A percentile compares a stretch with the other conserved stretches of the same genome.
Evolutionary conservation across 1,139 yeast species (phyloP).

Genomic region (Ogataea hybrid): DNA sequence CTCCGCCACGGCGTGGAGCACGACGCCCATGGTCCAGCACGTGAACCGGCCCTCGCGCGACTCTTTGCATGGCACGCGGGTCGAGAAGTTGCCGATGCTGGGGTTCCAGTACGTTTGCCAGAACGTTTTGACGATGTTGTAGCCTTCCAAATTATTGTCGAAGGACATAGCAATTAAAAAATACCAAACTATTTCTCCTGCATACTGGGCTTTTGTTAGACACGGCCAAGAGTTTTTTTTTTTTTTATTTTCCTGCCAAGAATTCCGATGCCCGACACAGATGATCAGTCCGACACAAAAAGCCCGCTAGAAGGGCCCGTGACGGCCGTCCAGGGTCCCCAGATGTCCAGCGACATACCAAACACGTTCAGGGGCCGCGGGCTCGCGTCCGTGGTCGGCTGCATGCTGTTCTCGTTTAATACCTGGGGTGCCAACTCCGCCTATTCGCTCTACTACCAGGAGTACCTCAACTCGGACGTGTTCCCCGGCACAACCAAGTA

Average conservation of each 20-base stretch:
- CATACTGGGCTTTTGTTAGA: no score
- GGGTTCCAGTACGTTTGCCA: slow-evolving; percentile 51
- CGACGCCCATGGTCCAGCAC: slow-evolving; percentile 69
- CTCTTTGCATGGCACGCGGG: slow-evolving; percentile 34
- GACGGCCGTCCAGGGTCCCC: not conserved
- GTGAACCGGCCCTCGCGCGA: slow-evolving; percentile 57
- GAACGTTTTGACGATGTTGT: slow-evolving; percentile 41
- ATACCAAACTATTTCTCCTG: not conserved
- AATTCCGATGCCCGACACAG: not conserved
- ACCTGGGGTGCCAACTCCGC: slow-evolving; percentile 68
- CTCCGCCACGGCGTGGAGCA: slow-evolving; percentile 71
- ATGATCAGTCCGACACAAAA: not conserved
- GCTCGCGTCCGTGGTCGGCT: slow-evolving; percentile 44
- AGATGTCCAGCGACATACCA: slow-evolving; percentile 23
- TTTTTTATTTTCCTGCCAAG: no score
- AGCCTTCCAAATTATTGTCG: slow-evolving; percentile 44
- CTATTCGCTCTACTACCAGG: slow-evolving; percentile 55
- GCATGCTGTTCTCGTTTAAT: slow-evolving; percentile 38
- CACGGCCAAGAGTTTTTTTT: no score
- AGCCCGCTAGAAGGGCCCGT: not conserved
- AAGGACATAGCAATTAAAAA: slow-evolving; percentile 19
- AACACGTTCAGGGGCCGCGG: slow-evolving; percentile 42
- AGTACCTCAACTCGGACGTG: slow-evolving; percentile 40
- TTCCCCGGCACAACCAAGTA: slow-evolving; percentile 51
- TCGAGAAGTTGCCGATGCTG: slow-evolving; percentile 38